A percentile compares a stretch with the other conserved stretches of the same genome.
Conservation (phyloP, 352 stramenopile species). For the Globisporangium mamillatum region DNA sequence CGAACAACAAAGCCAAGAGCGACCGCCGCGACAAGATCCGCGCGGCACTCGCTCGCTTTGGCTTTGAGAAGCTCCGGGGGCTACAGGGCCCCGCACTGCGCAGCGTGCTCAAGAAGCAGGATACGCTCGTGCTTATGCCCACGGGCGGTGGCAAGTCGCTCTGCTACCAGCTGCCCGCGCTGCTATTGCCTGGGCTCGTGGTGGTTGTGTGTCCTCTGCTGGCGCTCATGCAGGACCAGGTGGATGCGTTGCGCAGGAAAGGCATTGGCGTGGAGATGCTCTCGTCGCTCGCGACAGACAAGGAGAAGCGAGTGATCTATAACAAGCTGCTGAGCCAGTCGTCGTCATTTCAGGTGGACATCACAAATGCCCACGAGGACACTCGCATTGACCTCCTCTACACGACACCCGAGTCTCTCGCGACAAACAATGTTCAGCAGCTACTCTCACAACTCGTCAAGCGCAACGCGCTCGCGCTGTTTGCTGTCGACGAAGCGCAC, state of each 20-base stretch:
- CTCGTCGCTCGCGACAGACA: constrained; percentile 41
- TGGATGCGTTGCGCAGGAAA: constrained; percentile 52
- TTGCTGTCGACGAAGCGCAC: constrained; percentile 89
- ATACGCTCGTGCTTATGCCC: constrained; percentile 91
- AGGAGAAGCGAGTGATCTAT: constrained; percentile 29
- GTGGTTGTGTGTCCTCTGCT: constrained; percentile 89
- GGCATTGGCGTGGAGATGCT: constrained; percentile 54
- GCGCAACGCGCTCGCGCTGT: constrained; percentile 40
- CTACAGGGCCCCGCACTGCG: constrained; percentile 43
- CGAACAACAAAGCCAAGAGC: constrained; percentile 19
- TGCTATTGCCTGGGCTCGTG: constrained; percentile 67
- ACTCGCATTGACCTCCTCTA: constrained; percentile 71
- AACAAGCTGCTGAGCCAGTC: constrained; percentile 24
- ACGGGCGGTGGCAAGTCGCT: constrained; percentile 97
- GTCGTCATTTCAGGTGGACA: background rate
- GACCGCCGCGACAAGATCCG: constrained; percentile 48
- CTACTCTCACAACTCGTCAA: constrained; percentile 34
- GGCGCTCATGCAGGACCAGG: constrained; percentile 88
- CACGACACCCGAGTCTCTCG: constrained; percentile 84
- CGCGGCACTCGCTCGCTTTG: constrained; percentile 38
- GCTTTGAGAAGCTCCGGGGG: constrained; percentile 40
- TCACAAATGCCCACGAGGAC: background rate
- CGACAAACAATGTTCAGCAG: constrained; percentile 44
- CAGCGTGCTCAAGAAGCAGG: constrained; percentile 36
- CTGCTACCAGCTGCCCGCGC: constrained; percentile 93